Percentiles rank a stretch among this genome's conserved stretches.
These are phyloP conservation scores for Paraglomus occultum DNA, from an alignment of 192 early-diverging fungal species.

Conservation along the genomic window DNA sequence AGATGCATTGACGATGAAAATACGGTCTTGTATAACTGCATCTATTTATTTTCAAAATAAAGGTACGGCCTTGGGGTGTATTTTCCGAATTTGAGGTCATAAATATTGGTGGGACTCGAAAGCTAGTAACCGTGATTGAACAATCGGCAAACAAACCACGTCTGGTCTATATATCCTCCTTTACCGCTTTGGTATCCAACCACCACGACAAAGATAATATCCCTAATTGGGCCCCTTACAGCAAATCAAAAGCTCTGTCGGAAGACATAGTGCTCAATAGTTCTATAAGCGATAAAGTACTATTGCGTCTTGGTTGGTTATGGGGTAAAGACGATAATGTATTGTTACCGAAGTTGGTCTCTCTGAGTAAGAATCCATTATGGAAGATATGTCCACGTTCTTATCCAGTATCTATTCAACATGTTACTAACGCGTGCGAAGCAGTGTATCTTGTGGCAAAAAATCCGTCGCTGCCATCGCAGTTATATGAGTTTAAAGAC, in stretches of 20 bases:
- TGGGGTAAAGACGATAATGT: conserved; percentile 29
- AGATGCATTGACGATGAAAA: no score
- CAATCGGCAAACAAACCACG: conserved; percentile 6
- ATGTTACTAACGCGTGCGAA: conserved; percentile 24
- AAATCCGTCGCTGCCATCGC: background rate
- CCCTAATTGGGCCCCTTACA: conserved; percentile 27
- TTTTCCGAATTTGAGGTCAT: conserved; percentile 14
- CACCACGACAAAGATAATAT: conserved; percentile 15
- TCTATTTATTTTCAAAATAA: background rate
- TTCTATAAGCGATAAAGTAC: background rate
- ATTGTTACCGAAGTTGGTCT: conserved; percentile 2
- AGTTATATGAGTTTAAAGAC: conserved; percentile 20
- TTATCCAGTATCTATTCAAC: conserved; percentile 5
- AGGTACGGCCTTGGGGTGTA: conserved; percentile 20
- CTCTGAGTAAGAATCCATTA: conserved; percentile 20
- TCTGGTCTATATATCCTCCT: conserved; percentile 19
- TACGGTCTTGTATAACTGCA: no score
- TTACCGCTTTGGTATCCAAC: conserved; percentile 5
- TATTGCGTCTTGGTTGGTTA: conserved; percentile 25
- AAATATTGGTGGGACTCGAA: conserved; percentile 16
- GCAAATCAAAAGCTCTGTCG: conserved; percentile 23
- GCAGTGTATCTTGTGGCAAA: conserved; percentile 7
- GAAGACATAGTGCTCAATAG: conserved; percentile 5
- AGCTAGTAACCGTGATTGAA: background rate
- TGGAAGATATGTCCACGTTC: conserved; percentile 11